Conservation (phyloP, 1,284 basidiomycete species). For the Tilletia indica region DNA sequence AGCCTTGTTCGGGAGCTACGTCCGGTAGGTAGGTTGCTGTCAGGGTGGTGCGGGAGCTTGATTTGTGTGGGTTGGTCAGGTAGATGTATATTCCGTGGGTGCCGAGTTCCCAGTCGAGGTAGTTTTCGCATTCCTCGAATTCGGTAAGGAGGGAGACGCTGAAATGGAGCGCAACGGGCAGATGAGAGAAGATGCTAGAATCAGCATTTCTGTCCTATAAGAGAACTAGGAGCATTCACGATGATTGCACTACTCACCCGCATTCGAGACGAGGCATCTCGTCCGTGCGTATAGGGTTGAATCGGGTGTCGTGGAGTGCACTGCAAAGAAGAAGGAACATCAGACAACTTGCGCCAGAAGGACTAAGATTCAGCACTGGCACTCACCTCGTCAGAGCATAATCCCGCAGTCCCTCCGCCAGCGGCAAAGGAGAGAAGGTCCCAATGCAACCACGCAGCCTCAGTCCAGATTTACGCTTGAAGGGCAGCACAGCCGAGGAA, state of each 20-base stretch:
- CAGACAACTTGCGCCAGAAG: too few relatives aligned
- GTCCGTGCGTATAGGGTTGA: conserved; percentile 67
- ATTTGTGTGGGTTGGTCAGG: conserved; percentile 69
- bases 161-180: conserved; percentile 18
- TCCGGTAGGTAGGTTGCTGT: conserved; percentile 93
- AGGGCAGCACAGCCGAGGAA: conserved; percentile 52
- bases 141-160: conserved; percentile 88
- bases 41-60: conserved; percentile 58
- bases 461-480: conserved; percentile 60
- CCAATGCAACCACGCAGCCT: conserved; percentile 90
- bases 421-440: conserved; percentile 76
- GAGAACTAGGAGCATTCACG: too few relatives aligned
- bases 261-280: conserved; percentile 81
- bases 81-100: conserved; percentile 87
- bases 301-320: conserved; percentile 61
- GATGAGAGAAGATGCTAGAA: background rate
- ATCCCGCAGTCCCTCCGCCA: conserved; percentile 76
- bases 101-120: conserved; percentile 89
- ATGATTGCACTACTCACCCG: conserved; percentile 63
- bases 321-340: conserved; percentile 33
- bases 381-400: conserved; percentile 78
- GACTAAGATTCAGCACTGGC: background rate
- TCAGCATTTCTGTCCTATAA: background rate
- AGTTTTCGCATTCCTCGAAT: conserved; percentile 79
- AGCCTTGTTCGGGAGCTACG: conserved; percentile 86